These are phyloP conservation scores for Rhynchospora tenuis DNA, from an alignment of 176 grass and related monocot genomes.

Conservation along the genomic window DNA sequence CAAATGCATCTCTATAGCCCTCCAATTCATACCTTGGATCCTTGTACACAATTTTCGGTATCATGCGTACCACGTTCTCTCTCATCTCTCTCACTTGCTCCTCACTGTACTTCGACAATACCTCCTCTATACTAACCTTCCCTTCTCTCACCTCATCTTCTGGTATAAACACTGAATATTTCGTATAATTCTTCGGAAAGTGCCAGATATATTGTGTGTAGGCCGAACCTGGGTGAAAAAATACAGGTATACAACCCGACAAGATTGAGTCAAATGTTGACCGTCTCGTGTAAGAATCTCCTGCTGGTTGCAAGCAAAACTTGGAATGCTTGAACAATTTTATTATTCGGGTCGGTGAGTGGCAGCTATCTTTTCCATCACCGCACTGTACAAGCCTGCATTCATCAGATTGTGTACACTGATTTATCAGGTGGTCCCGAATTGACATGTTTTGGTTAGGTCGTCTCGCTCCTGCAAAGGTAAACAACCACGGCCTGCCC, in stretches of 20 bases:
- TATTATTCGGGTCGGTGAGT: constrained; percentile 28
- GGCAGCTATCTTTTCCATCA: constrained; percentile 28
- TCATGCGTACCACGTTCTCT: constrained; percentile 60
- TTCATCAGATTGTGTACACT: constrained; percentile 21
- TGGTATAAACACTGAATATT: constrained; percentile 43
- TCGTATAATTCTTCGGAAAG: constrained; percentile 23
- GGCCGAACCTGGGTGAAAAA: constrained; percentile 45
- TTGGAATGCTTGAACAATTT: constrained; percentile 30
- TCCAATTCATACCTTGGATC: constrained; percentile 37
- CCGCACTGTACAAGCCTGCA: constrained; percentile 48
- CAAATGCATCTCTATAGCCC: constrained; percentile 49
- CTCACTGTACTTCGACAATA: constrained; percentile 33
- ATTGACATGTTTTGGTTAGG: constrained; percentile 18
- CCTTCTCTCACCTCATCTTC: constrained; percentile 41
- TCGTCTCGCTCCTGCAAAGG: constrained; percentile 47
- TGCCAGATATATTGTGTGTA: constrained; percentile 60
- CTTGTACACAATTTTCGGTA: constrained; percentile 56
- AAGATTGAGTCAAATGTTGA: constrained; percentile 51
- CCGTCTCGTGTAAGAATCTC: constrained; percentile 54
- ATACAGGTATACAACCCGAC: constrained; percentile 57
- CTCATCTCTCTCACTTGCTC: constrained; percentile 52
- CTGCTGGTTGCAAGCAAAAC: constrained; percentile 60
- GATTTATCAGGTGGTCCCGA: constrained; percentile 42
- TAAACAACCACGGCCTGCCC: constrained; percentile 32
- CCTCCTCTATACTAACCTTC: constrained; percentile 49